Conservation (phyloP, 202 grass and related monocot genomes). For the Digitaria exilis region DNA sequence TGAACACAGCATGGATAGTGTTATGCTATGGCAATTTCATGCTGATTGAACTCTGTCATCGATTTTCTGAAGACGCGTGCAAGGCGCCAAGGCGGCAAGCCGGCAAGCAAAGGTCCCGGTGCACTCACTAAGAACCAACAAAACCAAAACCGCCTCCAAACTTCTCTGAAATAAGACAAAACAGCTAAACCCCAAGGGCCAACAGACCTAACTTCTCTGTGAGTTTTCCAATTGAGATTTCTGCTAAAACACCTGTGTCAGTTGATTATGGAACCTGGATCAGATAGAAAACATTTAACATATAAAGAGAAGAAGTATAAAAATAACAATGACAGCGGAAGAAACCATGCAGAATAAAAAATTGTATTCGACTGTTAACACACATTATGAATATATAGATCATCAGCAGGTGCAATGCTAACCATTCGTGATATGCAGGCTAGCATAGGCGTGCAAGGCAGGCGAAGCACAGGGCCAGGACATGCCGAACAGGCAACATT, state of each 20-base stretch:
- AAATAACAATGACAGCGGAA: not conserved
- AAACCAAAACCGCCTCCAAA: not conserved
- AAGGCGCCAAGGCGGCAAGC: too few relatives aligned
- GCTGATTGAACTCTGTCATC: not conserved
- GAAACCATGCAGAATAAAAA: too few relatives aligned
- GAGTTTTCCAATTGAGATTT: not conserved
- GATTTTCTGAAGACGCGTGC: not conserved
- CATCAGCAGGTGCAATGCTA: too few relatives aligned
- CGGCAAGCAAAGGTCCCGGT: not conserved
- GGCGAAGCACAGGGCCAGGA: too few relatives aligned
- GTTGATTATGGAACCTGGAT: not conserved
- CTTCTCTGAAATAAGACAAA: not conserved
- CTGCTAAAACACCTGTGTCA: not conserved
- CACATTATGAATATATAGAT: too few relatives aligned
- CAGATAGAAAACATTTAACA: not conserved
- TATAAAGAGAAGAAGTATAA: not conserved
- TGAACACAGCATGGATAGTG: not conserved
- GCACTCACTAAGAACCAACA: not conserved
- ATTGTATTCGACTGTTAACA: too few relatives aligned
- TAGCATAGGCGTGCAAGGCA: too few relatives aligned
- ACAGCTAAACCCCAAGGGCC: not conserved
- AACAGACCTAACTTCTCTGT: not conserved
- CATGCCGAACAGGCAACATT: too few relatives aligned
- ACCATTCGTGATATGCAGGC: too few relatives aligned
- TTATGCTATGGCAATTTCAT: not conserved